A percentile compares a stretch with the other conserved stretches of the same genome.
These are phyloP conservation scores for Mayamaea pseudoterrestris DNA, from an alignment of 108 stramenopile genomes.

Conservation along the genomic window DNA sequence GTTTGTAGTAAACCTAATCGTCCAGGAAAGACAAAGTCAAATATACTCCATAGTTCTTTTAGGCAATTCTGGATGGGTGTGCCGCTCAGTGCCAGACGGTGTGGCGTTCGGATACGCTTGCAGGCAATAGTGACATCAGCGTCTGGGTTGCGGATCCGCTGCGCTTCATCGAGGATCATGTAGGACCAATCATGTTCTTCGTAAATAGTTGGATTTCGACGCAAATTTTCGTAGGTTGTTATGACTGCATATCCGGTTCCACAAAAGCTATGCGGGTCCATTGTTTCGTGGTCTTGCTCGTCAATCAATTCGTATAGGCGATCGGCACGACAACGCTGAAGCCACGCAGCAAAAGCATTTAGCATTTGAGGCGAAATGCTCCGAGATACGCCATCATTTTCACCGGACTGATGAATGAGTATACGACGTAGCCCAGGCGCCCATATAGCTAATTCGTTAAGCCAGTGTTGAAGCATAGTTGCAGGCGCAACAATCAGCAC, in stretches of 20 bases:
- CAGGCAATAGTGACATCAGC: conserved; percentile 89
- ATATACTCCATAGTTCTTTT: conserved; percentile 84
- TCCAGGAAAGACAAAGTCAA: conserved; percentile 95
- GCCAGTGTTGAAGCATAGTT: conserved; percentile 92
- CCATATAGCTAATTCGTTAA: conserved; percentile 82
- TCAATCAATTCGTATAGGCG: conserved; percentile 70
- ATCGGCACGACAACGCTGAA: conserved; percentile 35
- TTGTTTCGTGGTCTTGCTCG: conserved; percentile 39
- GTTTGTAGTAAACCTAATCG: conserved; percentile 89
- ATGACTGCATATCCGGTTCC: conserved; percentile 74
- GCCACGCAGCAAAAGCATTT: conserved; percentile 36
- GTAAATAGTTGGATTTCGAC: conserved; percentile 54
- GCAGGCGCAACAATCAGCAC: conserved; percentile 83
- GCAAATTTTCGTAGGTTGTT: conserved; percentile 87
- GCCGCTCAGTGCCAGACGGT: conserved; percentile 78
- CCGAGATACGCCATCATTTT: conserved; percentile 28
- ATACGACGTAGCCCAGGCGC: conserved; percentile 81
- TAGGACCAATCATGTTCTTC: conserved; percentile 81
- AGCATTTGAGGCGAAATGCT: conserved; percentile 16
- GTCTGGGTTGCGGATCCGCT: conserved; percentile 96
- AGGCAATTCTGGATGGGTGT: conserved; percentile 97
- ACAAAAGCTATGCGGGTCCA: conserved; percentile 47
- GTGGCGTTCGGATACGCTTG: conserved; percentile 83
- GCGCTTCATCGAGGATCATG: conserved; percentile 94
- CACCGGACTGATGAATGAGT: conserved; percentile 73